Conservation (phyloP, 1,284 basidiomycete species). For the Ceratobasidium sp. region DNA sequence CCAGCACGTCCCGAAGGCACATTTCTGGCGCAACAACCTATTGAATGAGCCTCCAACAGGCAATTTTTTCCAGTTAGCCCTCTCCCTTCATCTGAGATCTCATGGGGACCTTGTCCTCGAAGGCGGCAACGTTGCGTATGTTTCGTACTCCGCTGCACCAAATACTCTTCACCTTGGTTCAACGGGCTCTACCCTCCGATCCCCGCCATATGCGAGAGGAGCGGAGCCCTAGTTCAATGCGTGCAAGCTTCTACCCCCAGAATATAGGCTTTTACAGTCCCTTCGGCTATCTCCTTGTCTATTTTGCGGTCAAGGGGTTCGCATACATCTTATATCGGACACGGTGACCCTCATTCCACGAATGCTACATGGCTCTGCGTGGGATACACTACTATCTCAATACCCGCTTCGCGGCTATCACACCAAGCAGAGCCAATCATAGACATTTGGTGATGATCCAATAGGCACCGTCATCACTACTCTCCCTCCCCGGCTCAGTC, state of each 20-base stretch:
- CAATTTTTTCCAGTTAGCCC: too few relatives aligned
- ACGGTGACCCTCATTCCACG: background rate
- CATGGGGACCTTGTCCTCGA: background rate
- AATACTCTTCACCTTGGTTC: background rate
- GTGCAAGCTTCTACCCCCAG: background rate
- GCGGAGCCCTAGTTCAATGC: background rate
- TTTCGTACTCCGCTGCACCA: constrained; percentile 28
- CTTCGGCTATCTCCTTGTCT: constrained; percentile 6
- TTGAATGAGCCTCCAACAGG: background rate
- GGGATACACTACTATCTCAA: background rate
- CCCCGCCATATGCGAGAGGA: background rate
- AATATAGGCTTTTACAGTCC: background rate
- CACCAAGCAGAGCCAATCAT: background rate
- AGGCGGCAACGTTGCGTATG: constrained; percentile 6
- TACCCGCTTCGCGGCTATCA: background rate
- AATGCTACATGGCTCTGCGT: background rate
- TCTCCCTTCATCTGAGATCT: background rate
- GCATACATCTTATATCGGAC: background rate
- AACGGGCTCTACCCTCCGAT: constrained; percentile 2
- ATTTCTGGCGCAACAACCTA: background rate
- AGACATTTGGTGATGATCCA: background rate
- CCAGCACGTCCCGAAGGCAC: background rate
- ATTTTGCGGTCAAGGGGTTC: background rate
- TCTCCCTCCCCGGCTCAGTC: too few relatives aligned
- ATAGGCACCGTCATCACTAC: background rate